Conservation (phyloP, 257 asterid species). For the Thymus quinquecostatus region DNA sequence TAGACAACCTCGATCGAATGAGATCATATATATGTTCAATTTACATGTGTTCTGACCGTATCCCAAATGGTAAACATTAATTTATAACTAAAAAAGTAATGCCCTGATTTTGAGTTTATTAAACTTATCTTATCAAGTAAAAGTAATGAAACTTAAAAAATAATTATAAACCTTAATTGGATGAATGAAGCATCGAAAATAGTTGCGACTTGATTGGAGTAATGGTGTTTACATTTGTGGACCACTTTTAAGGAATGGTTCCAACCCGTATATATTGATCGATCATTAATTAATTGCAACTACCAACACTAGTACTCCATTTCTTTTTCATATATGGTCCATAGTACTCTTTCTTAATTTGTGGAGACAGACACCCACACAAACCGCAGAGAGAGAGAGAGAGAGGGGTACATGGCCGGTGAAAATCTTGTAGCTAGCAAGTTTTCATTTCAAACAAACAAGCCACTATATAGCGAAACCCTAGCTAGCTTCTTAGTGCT, state of each 20-base stretch:
- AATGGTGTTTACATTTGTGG: constrained; percentile 32
- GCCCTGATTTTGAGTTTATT: too few relatives aligned
- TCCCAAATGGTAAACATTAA: too few relatives aligned
- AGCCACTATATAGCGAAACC: not conserved
- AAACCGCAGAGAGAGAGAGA: not conserved
- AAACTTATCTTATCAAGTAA: too few relatives aligned
- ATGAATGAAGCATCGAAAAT: not conserved
- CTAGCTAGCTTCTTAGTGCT: not conserved
- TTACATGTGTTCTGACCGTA: too few relatives aligned
- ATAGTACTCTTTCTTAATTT: too few relatives aligned
- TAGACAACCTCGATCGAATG: too few relatives aligned
- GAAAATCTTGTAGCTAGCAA: not conserved
- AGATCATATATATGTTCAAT: too few relatives aligned
- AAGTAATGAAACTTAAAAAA: too few relatives aligned
- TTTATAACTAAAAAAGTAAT: too few relatives aligned
- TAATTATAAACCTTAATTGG: too few relatives aligned
- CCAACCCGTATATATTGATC: constrained; percentile 17
- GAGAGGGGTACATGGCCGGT: constrained; percentile 12
- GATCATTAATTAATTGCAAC: not conserved
- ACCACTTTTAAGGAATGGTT: constrained; percentile 45
- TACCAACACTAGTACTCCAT: not conserved
- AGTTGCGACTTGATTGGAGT: constrained; percentile 32
- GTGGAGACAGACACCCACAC: not conserved
- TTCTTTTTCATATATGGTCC: not conserved
- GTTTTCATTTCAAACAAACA: not conserved